A percentile compares a stretch with the other conserved stretches of the same genome.
Evolutionary conservation across 2,329 filamentous ascomycete species (phyloP).

Genomic region (Thelonectria rubi): DNA sequence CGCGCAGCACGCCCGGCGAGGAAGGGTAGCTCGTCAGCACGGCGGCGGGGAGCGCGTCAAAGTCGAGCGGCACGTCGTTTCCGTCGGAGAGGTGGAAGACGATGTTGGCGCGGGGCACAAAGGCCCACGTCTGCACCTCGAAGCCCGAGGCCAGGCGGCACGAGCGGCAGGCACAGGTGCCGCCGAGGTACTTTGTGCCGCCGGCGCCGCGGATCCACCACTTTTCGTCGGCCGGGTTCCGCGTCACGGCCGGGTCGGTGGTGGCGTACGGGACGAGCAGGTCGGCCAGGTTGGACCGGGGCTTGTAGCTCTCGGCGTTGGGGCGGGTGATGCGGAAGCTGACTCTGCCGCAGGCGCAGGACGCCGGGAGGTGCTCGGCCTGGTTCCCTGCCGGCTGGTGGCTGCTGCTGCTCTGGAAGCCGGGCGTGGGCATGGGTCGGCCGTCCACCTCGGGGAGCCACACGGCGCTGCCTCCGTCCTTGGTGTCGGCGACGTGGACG

Average conservation of each 20-base stretch:
- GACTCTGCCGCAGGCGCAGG: conserved; percentile 53
- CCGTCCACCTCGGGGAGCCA: conserved; percentile 37
- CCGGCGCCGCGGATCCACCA: conserved; percentile 66
- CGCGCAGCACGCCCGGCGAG: conserved; percentile 61
- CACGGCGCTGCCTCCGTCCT: conserved; percentile 49
- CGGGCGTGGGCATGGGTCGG: background rate
- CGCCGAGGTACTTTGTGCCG: conserved; percentile 64
- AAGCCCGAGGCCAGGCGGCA: conserved; percentile 70
- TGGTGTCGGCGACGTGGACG: conserved; percentile 45
- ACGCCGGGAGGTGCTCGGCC: conserved; percentile 31
- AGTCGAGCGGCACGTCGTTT: conserved; percentile 45
- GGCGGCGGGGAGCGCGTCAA: conserved; percentile 48
- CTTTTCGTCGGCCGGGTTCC: conserved; percentile 59
- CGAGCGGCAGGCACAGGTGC: conserved; percentile 68
- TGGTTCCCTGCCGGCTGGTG: background rate
- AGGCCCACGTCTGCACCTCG: conserved; percentile 73
- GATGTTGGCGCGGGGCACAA: conserved; percentile 69
- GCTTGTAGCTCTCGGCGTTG: conserved; percentile 53
- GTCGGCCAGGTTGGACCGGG: conserved; percentile 61
- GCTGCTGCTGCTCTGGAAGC: background rate
- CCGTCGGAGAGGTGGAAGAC: conserved; percentile 47
- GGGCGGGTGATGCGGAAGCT: conserved; percentile 67
- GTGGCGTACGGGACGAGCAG: conserved; percentile 59
- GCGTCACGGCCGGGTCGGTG: conserved; percentile 40
- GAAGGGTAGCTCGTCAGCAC: conserved; percentile 64